Percentiles rank a stretch among this genome's conserved stretches.
Conservation (phyloP, 2,329 filamentous ascomycete species). For the Pseudogymnoascus sp. region DNA sequence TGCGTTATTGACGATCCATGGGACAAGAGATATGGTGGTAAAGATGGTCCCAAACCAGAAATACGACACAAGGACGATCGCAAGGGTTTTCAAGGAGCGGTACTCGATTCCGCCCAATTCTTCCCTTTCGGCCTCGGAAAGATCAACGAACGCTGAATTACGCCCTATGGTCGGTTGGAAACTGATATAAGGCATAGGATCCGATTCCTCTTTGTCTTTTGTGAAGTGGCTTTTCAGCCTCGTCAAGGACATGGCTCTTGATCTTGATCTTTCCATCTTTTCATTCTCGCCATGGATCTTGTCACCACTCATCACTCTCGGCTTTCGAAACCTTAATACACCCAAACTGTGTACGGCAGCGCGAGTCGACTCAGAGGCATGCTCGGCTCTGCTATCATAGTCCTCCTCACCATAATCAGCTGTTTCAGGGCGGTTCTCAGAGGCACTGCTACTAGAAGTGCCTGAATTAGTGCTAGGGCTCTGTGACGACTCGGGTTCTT, state of each 20-base stretch:
- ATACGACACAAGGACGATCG: conserved; percentile 69
- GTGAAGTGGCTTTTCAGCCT: conserved; percentile 41
- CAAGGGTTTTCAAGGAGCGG: conserved; percentile 78
- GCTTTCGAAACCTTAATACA: conserved; percentile 38
- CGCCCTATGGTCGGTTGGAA: conserved; percentile 88
- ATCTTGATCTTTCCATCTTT: conserved; percentile 11
- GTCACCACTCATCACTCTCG: conserved; percentile 33
- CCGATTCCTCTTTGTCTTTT: conserved; percentile 40
- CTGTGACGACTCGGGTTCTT: neutral
- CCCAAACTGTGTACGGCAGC: conserved; percentile 20
- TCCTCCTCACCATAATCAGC: conserved; percentile 12
- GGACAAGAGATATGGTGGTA: conserved; percentile 64
- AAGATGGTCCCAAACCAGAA: conserved; percentile 78
- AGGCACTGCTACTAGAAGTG: neutral
- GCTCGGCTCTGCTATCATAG: conserved; percentile 21
- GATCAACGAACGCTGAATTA: conserved; percentile 84
- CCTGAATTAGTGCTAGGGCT: conserved; percentile 1
- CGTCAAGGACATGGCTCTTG: conserved; percentile 41
- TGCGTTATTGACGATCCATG: conserved; percentile 66
- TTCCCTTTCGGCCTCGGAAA: conserved; percentile 86
- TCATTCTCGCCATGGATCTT: conserved; percentile 29
- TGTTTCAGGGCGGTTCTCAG: neutral
- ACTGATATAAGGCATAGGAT: conserved; percentile 78
- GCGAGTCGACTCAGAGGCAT: conserved; percentile 24
- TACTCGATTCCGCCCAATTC: conserved; percentile 97